Base-by-base conservation (phyloP, 768 basidiomycete genomes). In the Mycena rosella region DNA sequence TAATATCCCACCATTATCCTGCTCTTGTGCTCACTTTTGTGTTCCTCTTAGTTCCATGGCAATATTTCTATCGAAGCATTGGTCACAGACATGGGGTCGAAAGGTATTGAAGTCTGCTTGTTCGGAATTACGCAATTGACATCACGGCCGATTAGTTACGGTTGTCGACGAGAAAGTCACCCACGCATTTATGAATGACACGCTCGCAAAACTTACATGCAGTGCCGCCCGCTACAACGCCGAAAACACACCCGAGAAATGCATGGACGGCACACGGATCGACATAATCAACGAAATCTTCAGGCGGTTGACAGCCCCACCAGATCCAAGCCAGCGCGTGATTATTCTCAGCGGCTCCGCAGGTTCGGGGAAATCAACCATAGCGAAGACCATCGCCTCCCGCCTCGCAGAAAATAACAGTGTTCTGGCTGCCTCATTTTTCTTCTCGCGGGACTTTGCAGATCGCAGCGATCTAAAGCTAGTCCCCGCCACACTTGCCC, bases 211-310 rank as follows among this genome's bases (percentile, higher is more conserved):
- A 14, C 32, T 53, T 14, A 34, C 6, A 53, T 53, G 7, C 32
- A 34, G 30, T 34, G 32, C 51, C 1, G 51, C 51, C 18, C 51
- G 51, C 10, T 34, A 53, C 32, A 34, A 53, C n/a, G 51, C 51
- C 8, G 51, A 32, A 7, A 53, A 34, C 15, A 53, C 51, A 34
- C 51, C 51, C 11, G 51, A 53, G 7, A 32, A 34, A 42, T 56
- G 55, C 40, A 56, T 56, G 55, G 38, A 40, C 15, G 55, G 55
- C 36, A 56, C 55, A 40, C 22, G 55, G 40, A 17, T 42, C 14
- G 26, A 56, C 9, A 42, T 56, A 27, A 44, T 56, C 55, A 29
- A 44, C 17, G 38, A 42, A 7, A 27, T 56, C 5, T 2, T 56
- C 15, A 9, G 1, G 5, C 15, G 36, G 27, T n/a, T 56, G 55